These are phyloP conservation scores for Fusarium irregulare DNA, from an alignment of 2,329 filamentous ascomycete genomes.

Conservation along the genomic window DNA sequence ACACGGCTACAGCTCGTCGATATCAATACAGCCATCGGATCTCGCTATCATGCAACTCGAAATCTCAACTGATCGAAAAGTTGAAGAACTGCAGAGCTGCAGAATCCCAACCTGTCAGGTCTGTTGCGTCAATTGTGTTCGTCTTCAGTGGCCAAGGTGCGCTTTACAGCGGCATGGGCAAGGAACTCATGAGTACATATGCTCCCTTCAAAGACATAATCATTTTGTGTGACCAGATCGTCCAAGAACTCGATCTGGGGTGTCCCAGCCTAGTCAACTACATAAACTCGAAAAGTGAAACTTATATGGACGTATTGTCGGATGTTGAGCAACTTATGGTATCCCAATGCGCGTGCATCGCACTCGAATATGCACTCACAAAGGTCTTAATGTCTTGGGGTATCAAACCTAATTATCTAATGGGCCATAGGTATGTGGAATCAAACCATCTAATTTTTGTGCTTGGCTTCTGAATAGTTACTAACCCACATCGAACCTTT, in stretches of 20 bases:
- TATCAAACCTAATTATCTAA: neutral
- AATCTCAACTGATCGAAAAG: neutral
- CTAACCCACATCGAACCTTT: neutral
- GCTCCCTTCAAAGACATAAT: neutral
- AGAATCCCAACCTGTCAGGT: too few species aligned
- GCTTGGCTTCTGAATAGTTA: neutral
- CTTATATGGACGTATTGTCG: too few species aligned
- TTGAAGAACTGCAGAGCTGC: neutral
- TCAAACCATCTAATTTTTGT: too few species aligned
- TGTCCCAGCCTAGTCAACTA: neutral
- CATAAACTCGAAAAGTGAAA: neutral
- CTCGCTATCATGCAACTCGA: neutral
- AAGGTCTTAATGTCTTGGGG: neutral
- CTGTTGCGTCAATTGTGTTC: neutral
- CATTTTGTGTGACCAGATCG: neutral
- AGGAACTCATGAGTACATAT: neutral
- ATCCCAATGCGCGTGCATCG: neutral
- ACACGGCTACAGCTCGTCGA: neutral
- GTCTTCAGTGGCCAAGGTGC: slow-evolving; percentile 1
- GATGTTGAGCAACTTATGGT: neutral
- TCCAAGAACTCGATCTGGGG: neutral
- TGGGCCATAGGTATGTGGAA: slow-evolving; percentile 3
- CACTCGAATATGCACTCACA: neutral
- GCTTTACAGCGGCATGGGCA: neutral
- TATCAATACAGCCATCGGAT: neutral